Conservation (phyloP, 495 filamentous ascomycete species). For the Tuber umbilicatum region DNA sequence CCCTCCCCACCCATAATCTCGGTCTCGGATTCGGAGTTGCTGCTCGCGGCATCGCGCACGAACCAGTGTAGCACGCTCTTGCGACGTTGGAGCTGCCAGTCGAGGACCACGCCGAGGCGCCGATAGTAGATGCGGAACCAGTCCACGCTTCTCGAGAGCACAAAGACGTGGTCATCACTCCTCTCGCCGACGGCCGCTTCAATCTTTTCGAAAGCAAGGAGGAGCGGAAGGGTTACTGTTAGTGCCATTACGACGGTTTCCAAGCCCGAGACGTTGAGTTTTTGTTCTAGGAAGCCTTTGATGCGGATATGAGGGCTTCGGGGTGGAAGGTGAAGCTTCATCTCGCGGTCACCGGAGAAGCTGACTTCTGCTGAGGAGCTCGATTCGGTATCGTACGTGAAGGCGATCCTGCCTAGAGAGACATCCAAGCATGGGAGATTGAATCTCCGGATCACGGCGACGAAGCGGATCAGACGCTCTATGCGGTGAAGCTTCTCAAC, state of each 20-base stretch:
- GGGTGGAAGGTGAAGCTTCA: slow-evolving; percentile 53
- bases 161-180: slow-evolving; percentile 43
- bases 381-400: slow-evolving; percentile 51
- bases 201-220: slow-evolving; percentile 57
- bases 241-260: slow-evolving; percentile 52
- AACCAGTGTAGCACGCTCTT: slow-evolving; percentile 38
- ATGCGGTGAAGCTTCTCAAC: slow-evolving; percentile 54
- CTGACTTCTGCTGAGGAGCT: slow-evolving; percentile 34
- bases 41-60: slow-evolving; percentile 32
- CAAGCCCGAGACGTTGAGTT: slow-evolving; percentile 57
- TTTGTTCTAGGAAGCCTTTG: slow-evolving; percentile 54
- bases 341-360: slow-evolving; percentile 23
- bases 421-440: slow-evolving; percentile 51
- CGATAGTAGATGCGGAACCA: slow-evolving; percentile 50
- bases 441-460: slow-evolving; percentile 54
- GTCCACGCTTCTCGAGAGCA: slow-evolving; percentile 47
- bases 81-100: slow-evolving; percentile 27
- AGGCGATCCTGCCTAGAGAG: slow-evolving; percentile 56
- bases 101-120: slow-evolving; percentile 21
- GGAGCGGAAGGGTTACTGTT: slow-evolving; percentile 59
- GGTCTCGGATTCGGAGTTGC: slow-evolving; percentile 20
- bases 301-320: slow-evolving; percentile 73
- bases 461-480: slow-evolving; percentile 58
- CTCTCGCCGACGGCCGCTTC: slow-evolving; percentile 45
- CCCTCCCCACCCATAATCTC: slow-evolving; percentile 18